Evolutionary conservation across 768 basidiomycete species (phyloP).

Genomic region (Trametes cingulata): DNA sequence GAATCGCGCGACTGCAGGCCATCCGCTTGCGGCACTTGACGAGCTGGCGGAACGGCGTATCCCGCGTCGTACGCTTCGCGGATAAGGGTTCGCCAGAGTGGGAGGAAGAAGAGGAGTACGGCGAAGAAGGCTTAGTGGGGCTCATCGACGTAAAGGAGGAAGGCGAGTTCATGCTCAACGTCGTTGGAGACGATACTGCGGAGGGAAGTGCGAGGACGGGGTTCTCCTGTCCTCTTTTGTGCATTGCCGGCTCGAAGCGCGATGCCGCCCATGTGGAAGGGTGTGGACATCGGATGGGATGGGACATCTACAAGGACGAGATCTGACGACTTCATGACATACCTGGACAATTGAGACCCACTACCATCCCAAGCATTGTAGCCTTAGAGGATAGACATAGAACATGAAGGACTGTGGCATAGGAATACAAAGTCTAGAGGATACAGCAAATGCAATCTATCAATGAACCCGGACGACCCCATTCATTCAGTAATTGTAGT

Average conservation of each 20-base stretch:
- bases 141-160: constrained; percentile 36
- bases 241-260: constrained; percentile 38
- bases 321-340: constrained; percentile 12
- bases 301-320: constrained; percentile 38
- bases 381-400: neutral
- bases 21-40: constrained; percentile 45
- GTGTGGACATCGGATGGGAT: constrained; percentile 41
- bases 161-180: constrained; percentile 28
- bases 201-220: neutral
- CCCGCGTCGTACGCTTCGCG: constrained; percentile 43
- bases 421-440: neutral
- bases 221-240: constrained; percentile 36
- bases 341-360: neutral
- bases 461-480: neutral
- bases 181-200: constrained; percentile 3
- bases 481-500: neutral
- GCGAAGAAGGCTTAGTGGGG: constrained; percentile 30
- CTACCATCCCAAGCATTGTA: neutral
- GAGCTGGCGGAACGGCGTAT: constrained; percentile 48
- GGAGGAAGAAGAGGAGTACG: constrained; percentile 26
- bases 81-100: constrained; percentile 28
- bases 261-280: constrained; percentile 34
- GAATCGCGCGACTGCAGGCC: constrained; percentile 52
- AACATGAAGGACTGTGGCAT: neutral
- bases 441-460: neutral